These are phyloP conservation scores for Sugiyamaella americana DNA, from an alignment of 805 yeast species.

Conservation along the genomic window DNA sequence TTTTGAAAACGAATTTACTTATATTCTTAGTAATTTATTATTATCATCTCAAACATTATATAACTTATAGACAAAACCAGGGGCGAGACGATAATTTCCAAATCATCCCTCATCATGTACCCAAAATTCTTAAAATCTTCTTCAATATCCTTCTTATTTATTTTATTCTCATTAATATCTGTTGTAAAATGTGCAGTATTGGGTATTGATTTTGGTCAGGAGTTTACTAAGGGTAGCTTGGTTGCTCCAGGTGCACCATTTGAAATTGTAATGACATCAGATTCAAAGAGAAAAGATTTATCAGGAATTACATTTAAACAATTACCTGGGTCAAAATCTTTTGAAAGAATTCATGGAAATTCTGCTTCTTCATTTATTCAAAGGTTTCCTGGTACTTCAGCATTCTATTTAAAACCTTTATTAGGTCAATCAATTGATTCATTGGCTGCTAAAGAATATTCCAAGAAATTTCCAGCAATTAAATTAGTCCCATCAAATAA, in stretches of 20 bases:
- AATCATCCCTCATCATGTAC: background rate
- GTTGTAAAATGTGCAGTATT: conserved; percentile 35
- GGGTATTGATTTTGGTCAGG: conserved; percentile 87
- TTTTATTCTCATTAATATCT: background rate
- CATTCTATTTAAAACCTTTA: conserved; percentile 61
- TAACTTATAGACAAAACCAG: no score
- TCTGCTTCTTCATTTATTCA: conserved; percentile 64
- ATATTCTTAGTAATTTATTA: no score
- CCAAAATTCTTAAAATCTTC: background rate
- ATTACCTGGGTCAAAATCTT: conserved; percentile 7
- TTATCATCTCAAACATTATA: no score
- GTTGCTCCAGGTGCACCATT: conserved; percentile 88
- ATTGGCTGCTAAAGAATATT: conserved; percentile 46
- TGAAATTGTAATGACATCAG: conserved; percentile 83
- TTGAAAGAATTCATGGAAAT: conserved; percentile 71
- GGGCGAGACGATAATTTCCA: no score
- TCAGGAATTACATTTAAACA: conserved; percentile 64
- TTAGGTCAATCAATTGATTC: conserved; percentile 45
- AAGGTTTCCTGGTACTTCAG: conserved; percentile 65
- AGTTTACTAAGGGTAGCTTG: conserved; percentile 76
- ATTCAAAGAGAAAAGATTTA: conserved; percentile 84
- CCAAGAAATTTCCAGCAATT: conserved; percentile 44
- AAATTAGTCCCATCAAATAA: conserved; percentile 37
- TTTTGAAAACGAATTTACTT: no score
- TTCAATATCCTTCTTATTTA: background rate